phyloP scores from a whole-genome alignment of 805 yeast species.

The Candida cerambycidarum region DNA sequence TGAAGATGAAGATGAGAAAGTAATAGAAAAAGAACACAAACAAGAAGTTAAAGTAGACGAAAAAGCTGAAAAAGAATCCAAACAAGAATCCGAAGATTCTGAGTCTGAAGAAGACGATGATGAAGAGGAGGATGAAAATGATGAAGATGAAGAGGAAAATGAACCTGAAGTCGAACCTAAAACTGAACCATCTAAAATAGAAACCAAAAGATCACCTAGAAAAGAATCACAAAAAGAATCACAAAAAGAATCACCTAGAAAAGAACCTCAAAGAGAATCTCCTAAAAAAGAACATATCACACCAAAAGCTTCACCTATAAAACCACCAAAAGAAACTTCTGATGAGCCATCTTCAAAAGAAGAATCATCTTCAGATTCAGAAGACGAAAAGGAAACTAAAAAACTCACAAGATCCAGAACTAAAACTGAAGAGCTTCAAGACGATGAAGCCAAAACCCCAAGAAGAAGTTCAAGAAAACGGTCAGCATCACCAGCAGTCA shows the following conservation, averaged over 20 bases:
- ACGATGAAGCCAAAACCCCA: conserved; percentile 11
- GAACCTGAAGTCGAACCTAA: conserved; percentile 8
- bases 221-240: conserved; percentile 10
- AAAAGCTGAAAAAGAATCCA: background rate
- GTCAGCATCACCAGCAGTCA: conserved; percentile 19
- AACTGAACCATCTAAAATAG: no score
- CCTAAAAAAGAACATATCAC: conserved; percentile 8
- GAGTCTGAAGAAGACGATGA: background rate
- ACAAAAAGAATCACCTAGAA: conserved; percentile 6
- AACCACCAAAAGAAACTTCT: conserved; percentile 5
- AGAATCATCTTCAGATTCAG: conserved; percentile 3
- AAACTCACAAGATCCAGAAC: background rate
- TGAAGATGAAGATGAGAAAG: conserved; percentile 14
- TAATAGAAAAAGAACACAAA: conserved; percentile 10
- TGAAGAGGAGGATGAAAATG: no score
- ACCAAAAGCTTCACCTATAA: conserved; percentile 11
- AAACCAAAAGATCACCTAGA: conserved; percentile 14
- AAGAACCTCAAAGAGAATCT: conserved; percentile 9
- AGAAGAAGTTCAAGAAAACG: conserved; percentile 15
- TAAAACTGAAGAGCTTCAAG: conserved; percentile 6
- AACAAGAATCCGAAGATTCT: conserved; percentile 9
- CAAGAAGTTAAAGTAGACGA: conserved; percentile 4
- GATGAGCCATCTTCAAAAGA: background rate
- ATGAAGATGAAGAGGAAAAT: conserved; percentile 7
- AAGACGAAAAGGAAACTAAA: conserved; percentile 5